Conservation (phyloP, 495 filamentous ascomycete species). For the Neurospora tetrasperma region DNA sequence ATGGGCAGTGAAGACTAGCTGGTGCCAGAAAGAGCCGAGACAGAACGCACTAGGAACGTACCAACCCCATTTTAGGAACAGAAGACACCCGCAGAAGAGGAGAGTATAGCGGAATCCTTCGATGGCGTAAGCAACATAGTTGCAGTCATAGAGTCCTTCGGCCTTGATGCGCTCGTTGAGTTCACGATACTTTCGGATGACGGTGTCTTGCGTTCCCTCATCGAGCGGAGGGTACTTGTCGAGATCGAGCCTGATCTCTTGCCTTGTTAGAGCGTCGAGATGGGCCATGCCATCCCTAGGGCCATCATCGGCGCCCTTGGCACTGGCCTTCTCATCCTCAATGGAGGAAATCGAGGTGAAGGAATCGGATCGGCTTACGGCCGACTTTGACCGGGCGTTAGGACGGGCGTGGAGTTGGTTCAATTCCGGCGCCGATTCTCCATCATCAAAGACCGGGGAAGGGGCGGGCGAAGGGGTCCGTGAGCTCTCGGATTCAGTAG, state of each 20-base stretch:
- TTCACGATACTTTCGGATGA: slow-evolving; percentile 69
- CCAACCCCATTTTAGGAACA: slow-evolving; percentile 63
- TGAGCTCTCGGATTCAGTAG: slow-evolving; percentile 16
- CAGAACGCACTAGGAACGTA: slow-evolving; percentile 65
- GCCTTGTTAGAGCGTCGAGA: slow-evolving; percentile 62
- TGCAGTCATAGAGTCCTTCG: slow-evolving; percentile 75
- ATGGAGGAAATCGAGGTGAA: slow-evolving; percentile 32
- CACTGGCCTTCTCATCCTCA: slow-evolving; percentile 29
- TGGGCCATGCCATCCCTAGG: slow-evolving; percentile 44
- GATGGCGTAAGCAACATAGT: slow-evolving; percentile 70
- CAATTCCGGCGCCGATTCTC: slow-evolving; percentile 13
- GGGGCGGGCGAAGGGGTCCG: slow-evolving; percentile 36
- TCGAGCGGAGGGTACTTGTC: slow-evolving; percentile 79
- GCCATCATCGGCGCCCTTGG: slow-evolving; percentile 24
- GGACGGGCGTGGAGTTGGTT: slow-evolving; percentile 16
- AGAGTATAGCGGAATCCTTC: slow-evolving; percentile 67
- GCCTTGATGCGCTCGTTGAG: slow-evolving; percentile 59
- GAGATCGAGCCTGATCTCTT: slow-evolving; percentile 66
- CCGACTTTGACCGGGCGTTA: slow-evolving; percentile 11
- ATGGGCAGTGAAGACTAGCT: slow-evolving; percentile 89
- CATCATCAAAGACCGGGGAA: slow-evolving; percentile 64
- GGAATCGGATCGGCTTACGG: slow-evolving; percentile 21
- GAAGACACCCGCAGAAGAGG: slow-evolving; percentile 52
- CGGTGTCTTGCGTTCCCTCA: slow-evolving; percentile 58
- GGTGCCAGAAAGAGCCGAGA: slow-evolving; percentile 86